Conservation (phyloP, 805 yeast species). For the Sugiyamaella chiloensis region DNA sequence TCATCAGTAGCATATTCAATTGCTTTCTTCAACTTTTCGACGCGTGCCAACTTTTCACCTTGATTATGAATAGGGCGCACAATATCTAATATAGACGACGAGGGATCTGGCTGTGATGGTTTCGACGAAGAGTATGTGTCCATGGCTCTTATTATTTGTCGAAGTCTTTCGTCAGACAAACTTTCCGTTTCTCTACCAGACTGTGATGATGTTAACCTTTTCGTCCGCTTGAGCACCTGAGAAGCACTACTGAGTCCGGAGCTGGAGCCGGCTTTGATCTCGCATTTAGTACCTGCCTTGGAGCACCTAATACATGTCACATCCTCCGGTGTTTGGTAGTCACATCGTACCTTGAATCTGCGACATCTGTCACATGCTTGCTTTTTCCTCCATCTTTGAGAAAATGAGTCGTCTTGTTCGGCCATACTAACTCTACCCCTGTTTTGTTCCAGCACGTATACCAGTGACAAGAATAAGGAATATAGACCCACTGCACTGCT, state of each 20-base stretch:
- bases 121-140: background rate
- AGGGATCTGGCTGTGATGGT: background rate
- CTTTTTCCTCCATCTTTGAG: slow-evolving; percentile 21
- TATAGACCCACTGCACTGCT: too few relatives aligned
- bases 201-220: background rate
- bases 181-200: background rate
- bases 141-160: background rate
- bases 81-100: too few relatives aligned
- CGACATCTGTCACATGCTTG: slow-evolving; percentile 25
- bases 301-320: slow-evolving; percentile 20
- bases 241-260: background rate
- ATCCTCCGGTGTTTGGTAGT: slow-evolving; percentile 19
- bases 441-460: too few relatives aligned
- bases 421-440: too few relatives aligned
- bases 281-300: slow-evolving; percentile 19
- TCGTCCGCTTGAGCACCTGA: too few relatives aligned
- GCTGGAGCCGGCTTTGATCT: background rate
- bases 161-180: too few relatives aligned
- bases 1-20: background rate
- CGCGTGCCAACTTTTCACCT: background rate
- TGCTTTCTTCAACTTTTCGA: background rate
- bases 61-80: background rate
- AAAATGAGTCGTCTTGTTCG: slow-evolving; percentile 2
- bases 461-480: too few relatives aligned
- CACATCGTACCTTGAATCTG: slow-evolving; percentile 22